Percentiles rank a stretch among this genome's conserved stretches.
phyloP scores from a whole-genome alignment of 371 early-diverging fungal species.

The Rhizopus stolonifer region DNA sequence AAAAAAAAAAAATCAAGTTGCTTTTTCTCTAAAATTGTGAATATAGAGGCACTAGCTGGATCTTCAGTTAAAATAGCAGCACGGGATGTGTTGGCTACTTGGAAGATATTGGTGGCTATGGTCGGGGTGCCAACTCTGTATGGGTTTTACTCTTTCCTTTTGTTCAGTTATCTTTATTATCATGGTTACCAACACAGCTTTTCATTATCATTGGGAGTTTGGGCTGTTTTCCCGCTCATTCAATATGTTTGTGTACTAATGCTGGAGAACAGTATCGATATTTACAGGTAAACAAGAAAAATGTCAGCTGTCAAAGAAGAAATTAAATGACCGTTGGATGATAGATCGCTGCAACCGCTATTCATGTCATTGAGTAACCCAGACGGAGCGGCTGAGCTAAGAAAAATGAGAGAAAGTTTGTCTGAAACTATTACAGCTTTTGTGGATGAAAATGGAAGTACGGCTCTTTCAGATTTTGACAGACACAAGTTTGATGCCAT shows the following conservation, averaged over 20 bases:
- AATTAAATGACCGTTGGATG: no score
- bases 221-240: slow-evolving; percentile 45
- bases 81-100: slow-evolving; percentile 81
- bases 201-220: slow-evolving; percentile 15
- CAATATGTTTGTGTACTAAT: slow-evolving; percentile 50
- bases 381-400: slow-evolving; percentile 18
- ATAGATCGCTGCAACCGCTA: slow-evolving; percentile 14
- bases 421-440: slow-evolving; percentile 33
- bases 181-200: slow-evolving; percentile 10
- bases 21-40: neutral
- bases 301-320: neutral
- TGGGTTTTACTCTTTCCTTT: slow-evolving; percentile 47
- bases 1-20: neutral
- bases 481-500: slow-evolving; percentile 21
- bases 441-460: slow-evolving; percentile 39
- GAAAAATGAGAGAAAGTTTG: slow-evolving; percentile 26
- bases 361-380: slow-evolving; percentile 28
- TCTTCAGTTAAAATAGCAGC: slow-evolving; percentile 81
- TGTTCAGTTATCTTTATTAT: slow-evolving; percentile 17
- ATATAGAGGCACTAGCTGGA: slow-evolving; percentile 68
- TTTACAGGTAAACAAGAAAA: slow-evolving; percentile 43
- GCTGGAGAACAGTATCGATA: slow-evolving; percentile 61
- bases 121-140: slow-evolving; percentile 62
- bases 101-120: slow-evolving; percentile 73
- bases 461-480: slow-evolving; percentile 33